Evolutionary conservation across 148 eudicot species (phyloP).

Genomic region (Dysphania ambrosioides): DNA sequence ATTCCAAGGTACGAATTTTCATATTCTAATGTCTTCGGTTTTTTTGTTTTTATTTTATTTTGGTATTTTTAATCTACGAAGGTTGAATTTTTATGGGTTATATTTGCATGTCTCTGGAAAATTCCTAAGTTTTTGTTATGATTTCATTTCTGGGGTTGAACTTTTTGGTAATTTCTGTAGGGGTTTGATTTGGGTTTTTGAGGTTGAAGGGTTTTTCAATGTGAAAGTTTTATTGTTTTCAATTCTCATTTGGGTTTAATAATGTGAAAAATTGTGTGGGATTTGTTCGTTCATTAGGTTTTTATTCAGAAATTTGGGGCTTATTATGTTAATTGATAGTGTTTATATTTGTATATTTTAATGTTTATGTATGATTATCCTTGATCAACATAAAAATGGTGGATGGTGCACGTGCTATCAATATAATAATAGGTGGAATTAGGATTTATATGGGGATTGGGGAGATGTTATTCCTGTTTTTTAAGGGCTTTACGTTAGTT

Average conservation of each 20-base stretch:
- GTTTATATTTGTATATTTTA: too few relatives aligned
- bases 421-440: constrained; percentile 4
- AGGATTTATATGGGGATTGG: constrained; percentile 13
- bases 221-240: background rate
- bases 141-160: background rate
- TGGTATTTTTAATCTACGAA: background rate
- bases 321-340: constrained; percentile 1
- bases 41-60: background rate
- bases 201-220: constrained; percentile 16
- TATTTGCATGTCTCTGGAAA: background rate
- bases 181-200: constrained; percentile 11
- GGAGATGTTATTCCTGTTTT: constrained; percentile 7
- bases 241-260: background rate
- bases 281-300: background rate
- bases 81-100: background rate
- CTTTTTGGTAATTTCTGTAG: constrained; percentile 1
- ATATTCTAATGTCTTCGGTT: background rate
- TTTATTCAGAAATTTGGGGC: background rate
- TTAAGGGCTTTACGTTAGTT: constrained; percentile 9
- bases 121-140: constrained; percentile 11
- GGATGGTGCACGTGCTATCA: constrained; percentile 4
- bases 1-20: constrained; percentile 24
- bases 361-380: background rate
- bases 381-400: background rate
- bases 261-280: constrained; percentile 1